Base-by-base conservation (phyloP, 2,329 filamentous ascomycete genomes). In the Corniculantispora saksenae region DNA sequence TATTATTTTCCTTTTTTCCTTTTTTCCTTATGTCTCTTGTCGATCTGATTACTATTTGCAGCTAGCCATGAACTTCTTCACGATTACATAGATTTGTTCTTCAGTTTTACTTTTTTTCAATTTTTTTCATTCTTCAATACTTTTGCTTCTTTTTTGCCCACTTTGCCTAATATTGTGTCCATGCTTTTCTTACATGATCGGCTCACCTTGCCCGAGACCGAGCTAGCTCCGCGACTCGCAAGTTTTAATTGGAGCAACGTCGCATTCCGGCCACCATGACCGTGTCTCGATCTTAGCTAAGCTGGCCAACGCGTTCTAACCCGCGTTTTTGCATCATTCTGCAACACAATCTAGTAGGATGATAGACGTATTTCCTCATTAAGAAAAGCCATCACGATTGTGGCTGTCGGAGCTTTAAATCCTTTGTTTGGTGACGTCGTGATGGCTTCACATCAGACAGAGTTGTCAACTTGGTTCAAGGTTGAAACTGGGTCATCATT, bases 281-380 rank as follows among this genome's bases (percentile, higher is more conserved):
- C 47, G 19, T 27, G 29, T 21, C 25, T 51, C 50, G 10, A 38
- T 62, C 50, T 62, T 55, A 62, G 60, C 60, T 63, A 63, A 63
- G 61, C 38, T 56, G 15, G 21, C 27, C 21, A 19, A 29, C 29
- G 40, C 40, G 50, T 35, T 54, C 17, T 17, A 7, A 38, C 10
- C 21, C 19, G n/a, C 47, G 19, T 50, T 12, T 50, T 12, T 32
- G 29, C 21, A 47, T 10, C 7, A 19, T 29, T 35, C 12, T 54
- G 35, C 19, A 29, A 29, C 38, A 47, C 32, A 54, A 54, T 62
- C 32, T 32, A 19, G 50, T 19, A 43, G 17, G 2, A 21, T 15
- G 38, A 61, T 25, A 48, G 5, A 56, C 51, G 51, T 3, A 43
- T 63, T 56, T 35, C 61, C 40, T 55, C 27, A 15, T 56, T 8